phyloP scores from a whole-genome alignment of 1,284 basidiomycete species.

The Vanrija humicola region DNA sequence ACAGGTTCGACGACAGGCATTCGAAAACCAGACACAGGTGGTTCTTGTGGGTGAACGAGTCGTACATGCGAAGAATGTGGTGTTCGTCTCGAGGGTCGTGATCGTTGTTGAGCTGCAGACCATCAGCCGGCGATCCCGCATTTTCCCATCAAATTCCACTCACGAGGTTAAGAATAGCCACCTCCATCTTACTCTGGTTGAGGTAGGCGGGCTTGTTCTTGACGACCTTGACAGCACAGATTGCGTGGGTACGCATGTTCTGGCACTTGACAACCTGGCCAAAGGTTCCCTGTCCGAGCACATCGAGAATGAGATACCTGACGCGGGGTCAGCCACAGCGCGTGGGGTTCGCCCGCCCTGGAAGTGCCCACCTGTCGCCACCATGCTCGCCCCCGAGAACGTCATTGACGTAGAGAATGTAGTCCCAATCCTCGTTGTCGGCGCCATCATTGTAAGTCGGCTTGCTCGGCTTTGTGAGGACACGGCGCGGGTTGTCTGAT shows the following conservation, averaged over 20 bases:
- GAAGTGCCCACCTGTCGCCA: slow-evolving; percentile 67
- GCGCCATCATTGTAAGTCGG: slow-evolving; percentile 88
- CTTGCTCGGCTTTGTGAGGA: slow-evolving; percentile 93
- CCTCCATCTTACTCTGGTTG: slow-evolving; percentile 99
- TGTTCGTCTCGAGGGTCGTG: slow-evolving; percentile 92
- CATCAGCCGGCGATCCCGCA: slow-evolving; percentile 6
- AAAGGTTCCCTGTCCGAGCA: slow-evolving; percentile 96
- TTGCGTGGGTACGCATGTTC: slow-evolving; percentile 98
- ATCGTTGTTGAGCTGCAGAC: slow-evolving; percentile 74
- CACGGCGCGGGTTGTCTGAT: slow-evolving; percentile 83
- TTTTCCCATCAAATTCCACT: slow-evolving; percentile 38
- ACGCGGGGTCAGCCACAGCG: slow-evolving; percentile 5
- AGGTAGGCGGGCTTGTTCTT: slow-evolving; percentile 99
- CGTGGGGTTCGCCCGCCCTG: background rate
- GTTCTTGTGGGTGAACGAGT: slow-evolving; percentile 94
- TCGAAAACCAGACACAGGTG: slow-evolving; percentile 98
- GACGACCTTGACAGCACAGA: slow-evolving; percentile 97
- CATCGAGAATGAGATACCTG: slow-evolving; percentile 95
- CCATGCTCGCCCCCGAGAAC: slow-evolving; percentile 80
- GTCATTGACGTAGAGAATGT: slow-evolving; percentile 95
- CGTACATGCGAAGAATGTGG: slow-evolving; percentile 90
- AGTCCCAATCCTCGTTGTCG: slow-evolving; percentile 96
- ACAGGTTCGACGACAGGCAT: slow-evolving; percentile 92
- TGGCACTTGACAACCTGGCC: slow-evolving; percentile 99
- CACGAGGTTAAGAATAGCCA: slow-evolving; percentile 92